Base-by-base conservation (phyloP, 2,329 filamentous ascomycete genomes). In the Aspergillus pseudotamarii region DNA sequence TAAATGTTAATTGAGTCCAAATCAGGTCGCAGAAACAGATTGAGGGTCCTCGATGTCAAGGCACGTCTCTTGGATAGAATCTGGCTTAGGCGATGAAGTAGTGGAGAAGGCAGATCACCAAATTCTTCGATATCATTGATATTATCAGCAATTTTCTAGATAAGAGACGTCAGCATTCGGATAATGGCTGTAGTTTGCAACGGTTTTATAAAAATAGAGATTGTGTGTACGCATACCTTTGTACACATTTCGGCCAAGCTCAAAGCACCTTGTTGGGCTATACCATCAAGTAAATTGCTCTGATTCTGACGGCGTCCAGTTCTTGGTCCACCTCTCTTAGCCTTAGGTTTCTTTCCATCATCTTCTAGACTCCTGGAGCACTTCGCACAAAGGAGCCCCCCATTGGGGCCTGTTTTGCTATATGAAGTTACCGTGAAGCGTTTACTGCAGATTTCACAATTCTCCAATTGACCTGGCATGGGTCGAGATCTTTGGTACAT, bases 381-480 rank as follows among this genome's bases (percentile, higher is more conserved):
- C 26, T 91, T 88, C 4, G 85, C 84, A 74, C 94, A 98, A 1
- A 97, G 82, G n/a, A 98, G 82, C 19, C 93, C 93, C 4, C 94
- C 94, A n/a, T 90, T 84, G 0, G 92, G 91, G 0, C 91, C 93
- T 32, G 89, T 86, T 68, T 93, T 90, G 66, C 91, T 93, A 79
- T 97, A 97, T 0, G 92, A 86, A 0, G 94, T 97, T 51, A 98
- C 94, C 0, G 93, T 97, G 73, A 98, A 98, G 43, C 93, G 89
- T 66, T 95, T 96, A 50, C 86, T 84, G 76, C 94, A 98, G 3
- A 89, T 80, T 66, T 91, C 93, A 74, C 94, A 98, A 68, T 97
- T 94, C 66, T 91, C 93, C 73, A 94, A 87, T 76, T 98, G 94
- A 2, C 92, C 93, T 1, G 93, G 91, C n/a, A 89, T 75, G 1